Evolutionary conservation across 805 yeast species (phyloP).

Genomic region (Teunomyces pallodes): DNA sequence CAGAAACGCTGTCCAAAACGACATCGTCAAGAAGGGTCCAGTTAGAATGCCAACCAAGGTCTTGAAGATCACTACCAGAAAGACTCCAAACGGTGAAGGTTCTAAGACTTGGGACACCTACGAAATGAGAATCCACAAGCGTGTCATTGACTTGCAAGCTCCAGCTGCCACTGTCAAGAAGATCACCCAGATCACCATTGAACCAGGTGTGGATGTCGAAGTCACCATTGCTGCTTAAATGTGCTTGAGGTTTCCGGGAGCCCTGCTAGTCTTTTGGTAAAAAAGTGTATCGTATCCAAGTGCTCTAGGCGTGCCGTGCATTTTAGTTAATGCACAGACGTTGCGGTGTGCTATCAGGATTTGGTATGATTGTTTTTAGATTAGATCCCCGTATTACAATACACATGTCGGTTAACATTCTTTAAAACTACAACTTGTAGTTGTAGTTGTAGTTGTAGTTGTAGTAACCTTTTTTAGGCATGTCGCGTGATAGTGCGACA

Average conservation of each 20-base stretch:
- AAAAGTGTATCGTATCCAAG: constrained; percentile 29
- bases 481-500: not conserved
- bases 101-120: constrained; percentile 99
- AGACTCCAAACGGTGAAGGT: constrained; percentile 99
- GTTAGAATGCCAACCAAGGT: constrained; percentile 99
- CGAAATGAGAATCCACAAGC: constrained; percentile 99
- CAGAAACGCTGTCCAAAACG: constrained; percentile 77
- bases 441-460: not conserved
- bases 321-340: constrained; percentile 44
- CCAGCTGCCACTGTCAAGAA: constrained; percentile 91
- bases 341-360: constrained; percentile 64
- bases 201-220: constrained; percentile 99
- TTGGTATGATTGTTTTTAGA: constrained; percentile 23
- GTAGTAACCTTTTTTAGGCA: not conserved
- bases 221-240: constrained; percentile 83
- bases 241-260: not conserved
- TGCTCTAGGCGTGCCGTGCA: constrained; percentile 66
- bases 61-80: constrained; percentile 97
- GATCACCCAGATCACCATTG: constrained; percentile 96
- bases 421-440: constrained; percentile 1
- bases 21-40: constrained; percentile 95
- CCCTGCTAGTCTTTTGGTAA: constrained; percentile 3
- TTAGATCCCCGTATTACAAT: constrained; percentile 9
- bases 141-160: constrained; percentile 97
- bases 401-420: constrained; percentile 11